Evolutionary conservation across 2,329 filamentous ascomycete genomes (phyloP), one percentile per base, ranked within the genome.

Genomic region (Sphaerulina vaccinii): DNA sequence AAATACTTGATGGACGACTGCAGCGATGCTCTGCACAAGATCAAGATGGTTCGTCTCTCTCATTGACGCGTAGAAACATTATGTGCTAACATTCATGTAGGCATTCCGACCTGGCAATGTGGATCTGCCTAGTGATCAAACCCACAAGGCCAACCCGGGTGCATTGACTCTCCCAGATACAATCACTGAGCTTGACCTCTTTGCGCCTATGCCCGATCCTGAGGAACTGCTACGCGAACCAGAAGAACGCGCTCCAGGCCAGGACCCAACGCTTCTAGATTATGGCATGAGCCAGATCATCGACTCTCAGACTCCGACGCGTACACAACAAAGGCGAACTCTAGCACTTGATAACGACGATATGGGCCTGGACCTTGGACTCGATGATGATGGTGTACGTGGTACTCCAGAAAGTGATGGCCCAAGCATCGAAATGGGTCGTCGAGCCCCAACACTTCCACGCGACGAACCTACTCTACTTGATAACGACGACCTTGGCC

Each of bases 61-160:
- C 9, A n/a, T 9, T 39, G 11, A 19, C 9, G 27, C 9, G 19
- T 3, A 36, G 23, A 18, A 11, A n/a, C n/a, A 7, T 3, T 8
- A 23, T 15, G 10, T 23, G 33, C 50, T 56, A 42, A 58, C 47
- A 1, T 18, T 24, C 2, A 21, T 9, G 52, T 42, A 96, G 92
- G 92, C 93, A 36, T 99, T 97, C 75, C 88, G 91, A 54, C 89
- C 92, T 41, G 92, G 92, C 60, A 96, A 96, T 73, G 95, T 97
- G 68, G 93, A 99, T 71, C 81, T 97, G 63, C 89, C 91, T n/a
- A 81, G 84, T 44, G 89, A 87, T 65, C 79, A 77, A 49, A 73
- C 92, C 13, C 86, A 89, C 64, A 79, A 88, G 58, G 87, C 88
- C 23, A 90, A 90, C 63, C 87, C 91, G 42, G 89, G 91, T 68